phyloP scores from a whole-genome alignment of 441 rosid genomes.

The Breynia disticha region DNA sequence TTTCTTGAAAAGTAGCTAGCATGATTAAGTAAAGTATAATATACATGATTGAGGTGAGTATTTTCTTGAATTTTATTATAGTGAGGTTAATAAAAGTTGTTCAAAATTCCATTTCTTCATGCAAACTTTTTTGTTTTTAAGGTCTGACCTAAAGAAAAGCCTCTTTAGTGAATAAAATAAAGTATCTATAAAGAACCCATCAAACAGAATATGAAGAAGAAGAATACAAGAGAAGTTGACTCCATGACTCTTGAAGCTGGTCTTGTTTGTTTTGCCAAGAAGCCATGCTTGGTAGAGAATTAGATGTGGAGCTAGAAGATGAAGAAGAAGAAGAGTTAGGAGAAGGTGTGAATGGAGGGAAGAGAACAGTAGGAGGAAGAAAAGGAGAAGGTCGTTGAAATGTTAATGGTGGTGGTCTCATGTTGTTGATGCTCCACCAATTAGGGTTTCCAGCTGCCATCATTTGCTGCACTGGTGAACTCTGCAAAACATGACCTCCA shows the following conservation, averaged over 20 bases:
- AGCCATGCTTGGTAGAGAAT: slow-evolving; percentile 8
- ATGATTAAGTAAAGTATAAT: no score
- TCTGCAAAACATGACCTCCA: slow-evolving; percentile 57
- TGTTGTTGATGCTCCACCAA: slow-evolving; percentile 57
- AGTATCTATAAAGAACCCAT: neutral
- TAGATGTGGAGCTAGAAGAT: neutral
- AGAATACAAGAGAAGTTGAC: slow-evolving; percentile 77
- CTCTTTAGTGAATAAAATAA: neutral
- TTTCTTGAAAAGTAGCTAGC: no score
- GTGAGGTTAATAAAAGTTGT: no score
- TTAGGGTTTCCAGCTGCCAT: slow-evolving; percentile 81
- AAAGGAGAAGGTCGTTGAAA: slow-evolving; percentile 28
- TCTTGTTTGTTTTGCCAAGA: slow-evolving; percentile 53
- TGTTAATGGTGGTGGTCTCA: slow-evolving; percentile 45
- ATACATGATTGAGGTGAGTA: no score
- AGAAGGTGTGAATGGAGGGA: slow-evolving; percentile 39
- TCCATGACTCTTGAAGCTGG: slow-evolving; percentile 68
- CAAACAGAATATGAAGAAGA: slow-evolving; percentile 8
- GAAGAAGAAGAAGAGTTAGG: slow-evolving; percentile 40
- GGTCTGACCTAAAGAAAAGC: no score
- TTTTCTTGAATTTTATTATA: no score
- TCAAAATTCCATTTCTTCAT: no score
- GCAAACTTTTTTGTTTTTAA: no score
- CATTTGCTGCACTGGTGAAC: slow-evolving; percentile 76
- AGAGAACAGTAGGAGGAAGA: slow-evolving; percentile 31